A percentile compares a stretch with the other conserved stretches of the same genome.
These are phyloP conservation scores for Talaromyces ruber DNA, from an alignment of 495 filamentous ascomycete species.

Conservation along the genomic window DNA sequence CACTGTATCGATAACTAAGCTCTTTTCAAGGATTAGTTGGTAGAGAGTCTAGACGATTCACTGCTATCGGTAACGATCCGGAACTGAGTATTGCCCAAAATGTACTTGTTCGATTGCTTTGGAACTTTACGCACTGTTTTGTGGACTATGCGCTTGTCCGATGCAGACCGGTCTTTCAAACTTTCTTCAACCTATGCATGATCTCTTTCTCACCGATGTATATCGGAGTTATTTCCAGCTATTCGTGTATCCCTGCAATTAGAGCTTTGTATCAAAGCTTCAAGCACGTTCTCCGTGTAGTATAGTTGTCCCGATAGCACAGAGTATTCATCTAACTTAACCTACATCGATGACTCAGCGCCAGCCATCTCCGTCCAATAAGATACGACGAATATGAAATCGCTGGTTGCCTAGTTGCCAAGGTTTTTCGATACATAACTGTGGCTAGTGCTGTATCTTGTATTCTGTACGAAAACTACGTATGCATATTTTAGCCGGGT, in stretches of 20 bases:
- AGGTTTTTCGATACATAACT: not conserved
- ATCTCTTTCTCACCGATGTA: no score
- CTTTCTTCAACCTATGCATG: no score
- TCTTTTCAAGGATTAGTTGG: not conserved
- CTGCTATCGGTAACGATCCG: not conserved
- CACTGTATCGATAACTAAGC: not conserved
- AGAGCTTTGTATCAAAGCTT: not conserved
- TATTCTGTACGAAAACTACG: not conserved
- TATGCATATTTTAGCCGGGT: not conserved
- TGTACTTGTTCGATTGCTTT: no score
- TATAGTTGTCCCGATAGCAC: no score
- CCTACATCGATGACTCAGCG: not conserved
- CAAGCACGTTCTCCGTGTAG: no score
- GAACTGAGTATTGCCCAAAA: no score
- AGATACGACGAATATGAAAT: not conserved
- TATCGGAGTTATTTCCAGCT: no score
- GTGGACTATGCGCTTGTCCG: no score
- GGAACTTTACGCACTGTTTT: no score
- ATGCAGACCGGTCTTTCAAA: no score
- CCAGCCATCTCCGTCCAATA: not conserved
- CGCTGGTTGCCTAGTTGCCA: not conserved
- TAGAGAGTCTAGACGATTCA: not conserved
- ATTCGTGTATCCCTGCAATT: no score
- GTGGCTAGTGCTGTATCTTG: not conserved
- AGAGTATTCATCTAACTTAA: not conserved